phyloP scores from a whole-genome alignment of 495 filamentous ascomycete species.

The Cercophora samala region DNA sequence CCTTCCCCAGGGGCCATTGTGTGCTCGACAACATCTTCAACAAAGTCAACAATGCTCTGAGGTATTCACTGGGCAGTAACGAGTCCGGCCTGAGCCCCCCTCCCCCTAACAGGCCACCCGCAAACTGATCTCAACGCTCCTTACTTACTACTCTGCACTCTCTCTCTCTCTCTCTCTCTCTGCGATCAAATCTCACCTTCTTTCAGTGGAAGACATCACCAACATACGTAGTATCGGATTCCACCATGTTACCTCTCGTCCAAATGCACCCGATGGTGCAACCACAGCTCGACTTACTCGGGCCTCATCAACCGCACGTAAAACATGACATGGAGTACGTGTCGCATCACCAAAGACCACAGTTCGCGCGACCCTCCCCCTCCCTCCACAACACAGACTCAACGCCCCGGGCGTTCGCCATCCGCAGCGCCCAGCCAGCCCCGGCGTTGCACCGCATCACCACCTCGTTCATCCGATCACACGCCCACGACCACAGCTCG shows the following conservation, averaged over 20 bases:
- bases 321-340: constrained; percentile 31
- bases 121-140: constrained; percentile 18
- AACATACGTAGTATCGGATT: background rate
- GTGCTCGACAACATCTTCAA: constrained; percentile 13
- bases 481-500: constrained; percentile 36
- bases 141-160: constrained; percentile 7
- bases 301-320: constrained; percentile 31
- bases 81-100: constrained; percentile 17
- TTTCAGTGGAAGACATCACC: constrained; percentile 1
- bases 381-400: constrained; percentile 22
- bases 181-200: constrained; percentile 13
- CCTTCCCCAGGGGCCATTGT: constrained; percentile 30
- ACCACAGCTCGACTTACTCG: constrained; percentile 36
- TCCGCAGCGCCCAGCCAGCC: constrained; percentile 38
- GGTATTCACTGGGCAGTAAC: constrained; percentile 33
- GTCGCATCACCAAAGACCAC: constrained; percentile 27
- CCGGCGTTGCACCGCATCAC: constrained; percentile 33
- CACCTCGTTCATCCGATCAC: constrained; percentile 34
- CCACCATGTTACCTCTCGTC: constrained; percentile 44
- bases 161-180: too few species aligned
- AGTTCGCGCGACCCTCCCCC: constrained; percentile 18
- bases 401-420: constrained; percentile 38
- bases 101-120: background rate
- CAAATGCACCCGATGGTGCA: constrained; percentile 52
- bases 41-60: constrained; percentile 35